A percentile compares a stretch with the other conserved stretches of the same genome.
Evolutionary conservation across 306 rosid species (phyloP).

Genomic region (Trichosanthes cucumerina): DNA sequence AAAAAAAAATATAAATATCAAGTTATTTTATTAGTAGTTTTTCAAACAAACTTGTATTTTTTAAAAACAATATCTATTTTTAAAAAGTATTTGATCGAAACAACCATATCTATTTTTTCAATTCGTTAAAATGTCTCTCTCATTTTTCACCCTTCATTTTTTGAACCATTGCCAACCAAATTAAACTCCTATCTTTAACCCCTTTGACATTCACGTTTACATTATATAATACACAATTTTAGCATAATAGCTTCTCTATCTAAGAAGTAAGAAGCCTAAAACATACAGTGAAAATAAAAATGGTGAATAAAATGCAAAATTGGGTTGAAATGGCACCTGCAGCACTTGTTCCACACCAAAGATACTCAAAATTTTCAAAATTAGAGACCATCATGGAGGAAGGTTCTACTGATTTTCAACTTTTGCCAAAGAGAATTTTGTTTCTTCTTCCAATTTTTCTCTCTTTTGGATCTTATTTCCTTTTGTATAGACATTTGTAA

Average conservation of each 20-base stretch:
- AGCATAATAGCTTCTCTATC: not conserved
- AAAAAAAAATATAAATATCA: no score
- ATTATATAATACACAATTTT: not conserved
- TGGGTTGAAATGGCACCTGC: conserved; percentile 54
- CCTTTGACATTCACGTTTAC: not conserved
- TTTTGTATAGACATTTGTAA: not conserved
- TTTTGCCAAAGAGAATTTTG: not conserved
- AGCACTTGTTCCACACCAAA: conserved; percentile 20
- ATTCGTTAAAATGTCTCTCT: not conserved
- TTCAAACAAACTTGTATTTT: not conserved
- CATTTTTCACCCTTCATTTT: not conserved
- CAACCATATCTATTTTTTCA: not conserved
- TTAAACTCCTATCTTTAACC: not conserved
- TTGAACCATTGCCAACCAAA: not conserved
- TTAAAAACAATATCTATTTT: no score
- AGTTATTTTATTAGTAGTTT: not conserved
- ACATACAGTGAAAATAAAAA: not conserved
- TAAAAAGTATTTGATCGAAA: not conserved
- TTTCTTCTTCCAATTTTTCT: conserved; percentile 1
- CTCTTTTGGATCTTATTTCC: not conserved
- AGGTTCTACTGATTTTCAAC: conserved; percentile 9
- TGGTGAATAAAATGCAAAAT: conserved; percentile 17
- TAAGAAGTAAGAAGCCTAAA: no score
- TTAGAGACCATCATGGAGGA: conserved; percentile 59
- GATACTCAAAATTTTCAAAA: conserved; percentile 15